phyloP scores from a whole-genome alignment of 1,284 basidiomycete species.

The Apiotrichum sp. region DNA sequence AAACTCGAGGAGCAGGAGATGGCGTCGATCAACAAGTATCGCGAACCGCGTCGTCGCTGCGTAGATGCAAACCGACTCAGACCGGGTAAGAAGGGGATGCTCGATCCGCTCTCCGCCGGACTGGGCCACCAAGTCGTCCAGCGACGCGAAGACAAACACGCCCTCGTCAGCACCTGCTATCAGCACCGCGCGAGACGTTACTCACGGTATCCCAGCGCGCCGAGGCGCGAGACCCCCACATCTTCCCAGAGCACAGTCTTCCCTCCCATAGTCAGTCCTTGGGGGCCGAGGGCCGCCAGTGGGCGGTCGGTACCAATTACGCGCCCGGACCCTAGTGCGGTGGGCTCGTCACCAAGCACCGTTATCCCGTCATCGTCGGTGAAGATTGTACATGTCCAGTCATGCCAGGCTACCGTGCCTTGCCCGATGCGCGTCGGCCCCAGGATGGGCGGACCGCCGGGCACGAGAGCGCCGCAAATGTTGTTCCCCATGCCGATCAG shows the following conservation, averaged over 20 bases:
- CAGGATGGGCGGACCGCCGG: no score
- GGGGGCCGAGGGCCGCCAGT: neutral
- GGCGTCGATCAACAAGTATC: neutral
- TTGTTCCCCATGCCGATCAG: no score
- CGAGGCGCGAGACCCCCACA: slow-evolving; percentile 20
- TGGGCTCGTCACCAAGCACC: neutral
- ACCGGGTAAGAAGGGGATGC: neutral
- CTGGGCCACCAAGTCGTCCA: neutral
- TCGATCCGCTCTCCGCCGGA: neutral
- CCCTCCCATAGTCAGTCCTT: neutral
- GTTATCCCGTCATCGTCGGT: neutral
- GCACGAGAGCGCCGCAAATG: no score
- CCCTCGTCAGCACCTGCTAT: no score
- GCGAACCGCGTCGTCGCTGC: neutral
- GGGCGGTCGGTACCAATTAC: neutral
- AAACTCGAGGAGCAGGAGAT: slow-evolving; percentile 22
- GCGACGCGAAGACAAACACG: neutral
- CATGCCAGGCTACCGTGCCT: neutral
- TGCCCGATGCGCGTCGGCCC: no score
- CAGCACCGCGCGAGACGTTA: no score
- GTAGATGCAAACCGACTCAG: neutral
- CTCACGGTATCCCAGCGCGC: neutral
- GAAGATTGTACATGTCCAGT: neutral
- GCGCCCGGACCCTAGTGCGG: neutral
- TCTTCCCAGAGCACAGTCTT: slow-evolving; percentile 15